These are phyloP conservation scores for Colletotrichum gigasporum DNA, from an alignment of 2,329 filamentous ascomycete species.

Conservation along the genomic window DNA sequence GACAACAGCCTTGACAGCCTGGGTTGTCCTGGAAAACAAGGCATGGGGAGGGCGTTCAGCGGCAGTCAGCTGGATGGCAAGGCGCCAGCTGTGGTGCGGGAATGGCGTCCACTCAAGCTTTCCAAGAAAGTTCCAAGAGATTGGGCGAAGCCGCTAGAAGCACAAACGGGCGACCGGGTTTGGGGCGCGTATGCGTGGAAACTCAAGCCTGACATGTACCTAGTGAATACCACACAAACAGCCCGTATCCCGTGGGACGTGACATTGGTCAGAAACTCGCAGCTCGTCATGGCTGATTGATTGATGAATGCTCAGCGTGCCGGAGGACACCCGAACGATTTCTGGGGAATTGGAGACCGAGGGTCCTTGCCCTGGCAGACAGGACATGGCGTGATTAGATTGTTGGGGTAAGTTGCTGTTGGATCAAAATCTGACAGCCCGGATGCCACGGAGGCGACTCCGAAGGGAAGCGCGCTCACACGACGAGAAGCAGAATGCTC, in stretches of 20 bases:
- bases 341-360: conserved; percentile 9
- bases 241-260: not conserved
- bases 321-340: conserved; percentile 1
- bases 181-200: conserved; percentile 7
- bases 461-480: not conserved
- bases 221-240: not conserved
- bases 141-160: conserved; percentile 31
- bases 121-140: conserved; percentile 34
- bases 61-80: conserved; percentile 17
- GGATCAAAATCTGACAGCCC: not conserved
- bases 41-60: conserved; percentile 24
- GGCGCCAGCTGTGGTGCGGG: conserved; percentile 27
- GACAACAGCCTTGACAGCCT: not conserved
- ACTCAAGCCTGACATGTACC: not conserved
- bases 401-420: conserved; percentile 5
- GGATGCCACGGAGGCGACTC: not conserved
- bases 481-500: not conserved
- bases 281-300: no score
- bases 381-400: conserved; percentile 27
- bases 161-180: conserved; percentile 18
- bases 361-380: not conserved
- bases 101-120: conserved; percentile 33
- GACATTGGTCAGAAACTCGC: not conserved
- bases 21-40: not conserved
- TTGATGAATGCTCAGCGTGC: not conserved